These are phyloP conservation scores for Fragaria vesca DNA, from an alignment of 306 rosid species.

Conservation along the genomic window DNA sequence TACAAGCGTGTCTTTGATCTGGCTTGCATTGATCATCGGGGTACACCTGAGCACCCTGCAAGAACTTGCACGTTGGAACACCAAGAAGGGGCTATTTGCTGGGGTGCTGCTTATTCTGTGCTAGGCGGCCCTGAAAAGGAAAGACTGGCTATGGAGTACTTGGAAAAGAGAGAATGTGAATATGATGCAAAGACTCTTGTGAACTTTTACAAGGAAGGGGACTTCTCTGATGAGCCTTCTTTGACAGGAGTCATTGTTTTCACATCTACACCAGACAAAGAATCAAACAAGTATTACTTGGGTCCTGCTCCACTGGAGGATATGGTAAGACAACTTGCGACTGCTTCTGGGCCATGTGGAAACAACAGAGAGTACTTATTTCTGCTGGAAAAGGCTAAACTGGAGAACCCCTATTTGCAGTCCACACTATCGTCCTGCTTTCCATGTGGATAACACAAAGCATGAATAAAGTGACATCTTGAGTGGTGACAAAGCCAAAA, in stretches of 20 bases:
- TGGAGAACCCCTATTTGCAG: conserved; percentile 65
- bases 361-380: conserved; percentile 85
- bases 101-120: conserved; percentile 91
- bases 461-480: conserved; percentile 51
- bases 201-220: conserved; percentile 57
- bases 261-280: conserved; percentile 86
- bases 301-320: conserved; percentile 92
- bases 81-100: conserved; percentile 74
- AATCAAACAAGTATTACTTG: conserved; percentile 74
- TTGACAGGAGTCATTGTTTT: conserved; percentile 75
- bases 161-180: conserved; percentile 80
- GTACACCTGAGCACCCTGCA: conserved; percentile 91
- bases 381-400: conserved; percentile 77
- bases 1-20: conserved; percentile 91
- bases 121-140: conserved; percentile 83
- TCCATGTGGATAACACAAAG: conserved; percentile 44
- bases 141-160: conserved; percentile 79
- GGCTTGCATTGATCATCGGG: conserved; percentile 95
- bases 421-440: conserved; percentile 47
- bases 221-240: conserved; percentile 43
- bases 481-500: conserved; percentile 49
- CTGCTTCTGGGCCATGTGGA: conserved; percentile 96
- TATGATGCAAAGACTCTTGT: conserved; percentile 44
- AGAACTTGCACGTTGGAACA: conserved; percentile 84
- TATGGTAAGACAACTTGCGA: conserved; percentile 97